These are phyloP conservation scores for Cucurbita argyrosperma DNA, from an alignment of 306 rosid genomes.

Conservation along the genomic window DNA sequence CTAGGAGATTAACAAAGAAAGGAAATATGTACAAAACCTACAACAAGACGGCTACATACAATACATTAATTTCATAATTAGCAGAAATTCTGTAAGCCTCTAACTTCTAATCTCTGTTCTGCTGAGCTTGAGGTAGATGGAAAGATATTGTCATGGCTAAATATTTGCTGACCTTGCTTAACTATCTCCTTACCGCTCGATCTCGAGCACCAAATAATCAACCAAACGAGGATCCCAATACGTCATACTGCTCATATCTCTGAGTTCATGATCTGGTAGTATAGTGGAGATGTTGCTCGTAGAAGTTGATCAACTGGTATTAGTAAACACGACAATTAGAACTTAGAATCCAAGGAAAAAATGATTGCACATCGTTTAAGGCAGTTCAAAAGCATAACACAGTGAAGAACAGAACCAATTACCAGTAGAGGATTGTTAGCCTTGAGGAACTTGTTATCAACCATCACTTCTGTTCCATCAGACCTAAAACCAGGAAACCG, in stretches of 20 bases:
- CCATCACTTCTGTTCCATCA: conserved; percentile 72
- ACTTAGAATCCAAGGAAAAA: background rate
- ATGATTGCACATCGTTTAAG: background rate
- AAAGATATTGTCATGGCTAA: background rate
- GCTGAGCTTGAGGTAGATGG: background rate
- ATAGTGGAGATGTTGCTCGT: conserved; percentile 83
- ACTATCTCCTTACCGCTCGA: background rate
- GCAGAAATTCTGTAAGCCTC: background rate
- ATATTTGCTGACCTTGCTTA: background rate
- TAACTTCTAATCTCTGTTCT: background rate
- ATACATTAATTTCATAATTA: background rate
- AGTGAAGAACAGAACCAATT: conserved; percentile 8
- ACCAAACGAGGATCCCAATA: background rate
- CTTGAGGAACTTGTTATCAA: conserved; percentile 84
- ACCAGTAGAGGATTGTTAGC: conserved; percentile 67
- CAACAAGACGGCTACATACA: background rate
- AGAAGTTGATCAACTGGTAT: conserved; percentile 63
- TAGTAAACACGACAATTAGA: conserved; percentile 1
- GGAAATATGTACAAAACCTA: background rate
- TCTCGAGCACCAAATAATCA: background rate
- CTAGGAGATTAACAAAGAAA: background rate
- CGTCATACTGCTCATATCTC: background rate
- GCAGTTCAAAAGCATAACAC: background rate
- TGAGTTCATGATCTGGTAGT: conserved; percentile 28
- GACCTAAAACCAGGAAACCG: conserved; percentile 29